Evolutionary conservation across 352 stramenopile species (phyloP), one percentile per base, ranked within the genome.

Genomic region (Phytophthora pinifolia): DNA sequence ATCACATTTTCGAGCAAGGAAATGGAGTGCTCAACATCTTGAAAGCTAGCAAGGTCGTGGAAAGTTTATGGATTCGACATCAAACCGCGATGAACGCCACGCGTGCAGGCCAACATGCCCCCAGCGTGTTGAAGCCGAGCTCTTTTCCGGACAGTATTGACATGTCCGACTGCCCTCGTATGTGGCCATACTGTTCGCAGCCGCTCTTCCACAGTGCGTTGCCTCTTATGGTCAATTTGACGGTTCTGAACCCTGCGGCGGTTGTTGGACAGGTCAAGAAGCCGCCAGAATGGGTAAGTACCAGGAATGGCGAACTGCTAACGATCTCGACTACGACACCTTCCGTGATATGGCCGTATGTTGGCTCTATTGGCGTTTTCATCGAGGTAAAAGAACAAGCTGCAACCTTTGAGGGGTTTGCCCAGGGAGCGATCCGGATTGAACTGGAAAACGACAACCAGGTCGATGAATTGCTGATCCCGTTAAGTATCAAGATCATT

Each of bases 1-100:
- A 89, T 46, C 79, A 92, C 43, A 79, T 95, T 30, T 95, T 92
- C 48, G 87, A 95, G 62, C 87, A 96, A 65, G 87, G 87, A 2
- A 79, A 71, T 1, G 87, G 87, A n/a, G 57, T 67, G 30, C 54
- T 96, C 22, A 88, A 96, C 46, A 63, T 95, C 22, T 79, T 68
- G 0, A 63, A 50, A 18, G 85, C 84, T 2, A 87, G 75, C 22
- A 59, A 76, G 31, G 44, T 74, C 4, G 70, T 87, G 9, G 46
- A 71, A 7, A 54, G 59, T 27, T 51, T 84, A 20, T 83, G 72
- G 76, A 32, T 20, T n/a, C 57, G 44, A 17, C 62, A 76, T 44
- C 48, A 81, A 54, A 18, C 38, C 27, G 46, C 38, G 9, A 30
- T 36, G 17, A 70, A 67, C 39, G 54, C 43, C 10, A 53, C 54